phyloP scores from a whole-genome alignment of 169 alveolate species.

The Plasmodium falciparum region DNA sequence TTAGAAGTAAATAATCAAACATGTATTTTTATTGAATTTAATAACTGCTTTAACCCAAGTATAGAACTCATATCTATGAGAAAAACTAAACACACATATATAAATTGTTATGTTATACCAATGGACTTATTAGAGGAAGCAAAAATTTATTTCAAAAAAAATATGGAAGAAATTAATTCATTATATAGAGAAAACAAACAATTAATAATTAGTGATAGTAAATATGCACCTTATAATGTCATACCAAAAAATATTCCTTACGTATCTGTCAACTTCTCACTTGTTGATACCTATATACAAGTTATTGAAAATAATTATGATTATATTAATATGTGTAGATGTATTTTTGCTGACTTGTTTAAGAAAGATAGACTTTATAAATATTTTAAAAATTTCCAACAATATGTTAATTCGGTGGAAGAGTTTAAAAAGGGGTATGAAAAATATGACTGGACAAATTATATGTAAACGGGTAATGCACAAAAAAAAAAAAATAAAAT shows the following conservation, averaged over 20 bases:
- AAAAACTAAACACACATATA: conserved; percentile 75
- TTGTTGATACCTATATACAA: conserved; percentile 76
- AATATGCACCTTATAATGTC: conserved; percentile 76
- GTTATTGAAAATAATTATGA: conserved; percentile 76
- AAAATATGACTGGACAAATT: conserved; percentile 73
- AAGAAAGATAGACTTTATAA: conserved; percentile 74
- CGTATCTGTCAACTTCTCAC: conserved; percentile 67
- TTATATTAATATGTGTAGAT: conserved; percentile 73
- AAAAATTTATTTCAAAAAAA: conserved; percentile 74
- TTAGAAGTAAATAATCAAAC: conserved; percentile 64
- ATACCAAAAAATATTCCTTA: conserved; percentile 76
- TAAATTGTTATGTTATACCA: conserved; percentile 74
- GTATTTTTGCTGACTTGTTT: conserved; percentile 72
- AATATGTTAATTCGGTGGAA: conserved; percentile 66
- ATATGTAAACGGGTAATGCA: not conserved
- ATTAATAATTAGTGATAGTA: conserved; percentile 63
- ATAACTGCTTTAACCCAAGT: conserved; percentile 66
- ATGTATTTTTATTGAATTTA: conserved; percentile 75
- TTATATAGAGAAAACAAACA: conserved; percentile 78
- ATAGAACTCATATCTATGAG: conserved; percentile 66
- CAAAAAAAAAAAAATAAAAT: conserved; percentile 6
- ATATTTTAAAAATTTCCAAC: conserved; percentile 67
- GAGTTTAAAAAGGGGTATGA: conserved; percentile 37
- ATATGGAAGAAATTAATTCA: conserved; percentile 71
- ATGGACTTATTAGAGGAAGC: conserved; percentile 68